These are phyloP conservation scores for Helicostylum pulchrum DNA, from an alignment of 192 early-diverging fungal species.

Conservation along the genomic window DNA sequence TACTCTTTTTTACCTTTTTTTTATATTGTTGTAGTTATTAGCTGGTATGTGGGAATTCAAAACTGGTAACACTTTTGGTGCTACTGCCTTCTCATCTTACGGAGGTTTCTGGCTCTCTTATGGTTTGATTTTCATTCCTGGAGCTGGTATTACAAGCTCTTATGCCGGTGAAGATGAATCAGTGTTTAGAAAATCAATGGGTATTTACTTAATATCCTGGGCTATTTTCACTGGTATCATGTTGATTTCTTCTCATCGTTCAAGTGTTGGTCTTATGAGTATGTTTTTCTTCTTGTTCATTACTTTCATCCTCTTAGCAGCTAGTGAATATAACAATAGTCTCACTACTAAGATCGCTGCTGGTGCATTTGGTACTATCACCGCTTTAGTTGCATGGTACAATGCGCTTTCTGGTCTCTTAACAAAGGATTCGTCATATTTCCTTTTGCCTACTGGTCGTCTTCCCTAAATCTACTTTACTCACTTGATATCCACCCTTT, in stretches of 20 bases:
- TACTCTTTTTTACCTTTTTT: no score
- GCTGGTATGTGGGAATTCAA: conserved; percentile 87
- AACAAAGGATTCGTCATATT: conserved; percentile 48
- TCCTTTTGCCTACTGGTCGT: conserved; percentile 46
- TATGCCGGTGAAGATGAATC: conserved; percentile 27
- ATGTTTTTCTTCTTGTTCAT: conserved; percentile 66
- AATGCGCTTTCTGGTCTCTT: conserved; percentile 62
- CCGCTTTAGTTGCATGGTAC: conserved; percentile 76
- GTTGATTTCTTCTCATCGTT: conserved; percentile 60
- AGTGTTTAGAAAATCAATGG: conserved; percentile 43
- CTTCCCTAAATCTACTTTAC: conserved; percentile 17
- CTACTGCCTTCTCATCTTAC: conserved; percentile 72
- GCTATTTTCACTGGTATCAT: conserved; percentile 70
- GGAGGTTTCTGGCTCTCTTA: conserved; percentile 69
- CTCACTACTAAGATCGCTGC: conserved; percentile 53
- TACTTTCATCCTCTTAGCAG: conserved; percentile 66
- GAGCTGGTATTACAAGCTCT: conserved; percentile 45
- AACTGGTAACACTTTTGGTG: conserved; percentile 77
- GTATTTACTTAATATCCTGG: conserved; percentile 66
- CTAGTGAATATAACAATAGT: conserved; percentile 53
- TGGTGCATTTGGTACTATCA: conserved; percentile 70
- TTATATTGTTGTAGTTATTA: conserved; percentile 37
- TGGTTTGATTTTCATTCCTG: conserved; percentile 55
- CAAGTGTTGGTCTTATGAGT: conserved; percentile 56
- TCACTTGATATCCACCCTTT: background rate